A percentile compares a stretch with the other conserved stretches of the same genome.
These are phyloP conservation scores for Centella asiatica DNA, from an alignment of 129 eudicot species.

Conservation along the genomic window DNA sequence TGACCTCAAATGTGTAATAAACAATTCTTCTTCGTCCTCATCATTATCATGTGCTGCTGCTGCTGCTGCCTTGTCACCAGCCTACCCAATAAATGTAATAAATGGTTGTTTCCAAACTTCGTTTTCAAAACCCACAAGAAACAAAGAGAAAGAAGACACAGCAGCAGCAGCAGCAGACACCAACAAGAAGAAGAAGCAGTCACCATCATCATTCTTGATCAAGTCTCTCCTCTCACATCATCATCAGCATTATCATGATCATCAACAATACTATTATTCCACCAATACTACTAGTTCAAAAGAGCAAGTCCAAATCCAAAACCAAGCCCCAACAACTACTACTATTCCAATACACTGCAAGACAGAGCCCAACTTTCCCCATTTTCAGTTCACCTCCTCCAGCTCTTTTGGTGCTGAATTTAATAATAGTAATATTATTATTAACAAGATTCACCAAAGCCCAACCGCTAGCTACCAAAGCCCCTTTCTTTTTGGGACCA, in stretches of 20 bases:
- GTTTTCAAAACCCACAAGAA: slow-evolving; percentile 17
- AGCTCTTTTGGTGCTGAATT: background rate
- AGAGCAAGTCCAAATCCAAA: background rate
- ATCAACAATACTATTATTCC: too few relatives aligned
- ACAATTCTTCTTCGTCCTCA: background rate
- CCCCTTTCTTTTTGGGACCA: slow-evolving; percentile 16
- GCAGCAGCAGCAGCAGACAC: slow-evolving; percentile 1
- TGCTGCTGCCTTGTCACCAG: background rate
- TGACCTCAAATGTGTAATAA: slow-evolving; percentile 27
- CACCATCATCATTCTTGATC: slow-evolving; percentile 2
- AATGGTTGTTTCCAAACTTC: slow-evolving; percentile 10
- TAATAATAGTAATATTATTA: background rate
- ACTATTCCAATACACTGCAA: slow-evolving; percentile 37
- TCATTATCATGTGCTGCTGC: background rate
- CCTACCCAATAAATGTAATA: background rate
- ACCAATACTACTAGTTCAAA: background rate
- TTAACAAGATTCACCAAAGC: slow-evolving; percentile 5
- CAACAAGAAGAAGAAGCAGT: background rate
- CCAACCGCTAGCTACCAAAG: slow-evolving; percentile 17
- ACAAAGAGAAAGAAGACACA: slow-evolving; percentile 11
- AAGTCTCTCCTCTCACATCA: slow-evolving; percentile 31
- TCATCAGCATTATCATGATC: background rate
- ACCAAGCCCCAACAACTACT: background rate
- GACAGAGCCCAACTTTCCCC: slow-evolving; percentile 28
- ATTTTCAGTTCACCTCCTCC: slow-evolving; percentile 5